phyloP scores from a whole-genome alignment of 768 basidiomycete genomes.

The Tylopilus rubrobrunneus region DNA sequence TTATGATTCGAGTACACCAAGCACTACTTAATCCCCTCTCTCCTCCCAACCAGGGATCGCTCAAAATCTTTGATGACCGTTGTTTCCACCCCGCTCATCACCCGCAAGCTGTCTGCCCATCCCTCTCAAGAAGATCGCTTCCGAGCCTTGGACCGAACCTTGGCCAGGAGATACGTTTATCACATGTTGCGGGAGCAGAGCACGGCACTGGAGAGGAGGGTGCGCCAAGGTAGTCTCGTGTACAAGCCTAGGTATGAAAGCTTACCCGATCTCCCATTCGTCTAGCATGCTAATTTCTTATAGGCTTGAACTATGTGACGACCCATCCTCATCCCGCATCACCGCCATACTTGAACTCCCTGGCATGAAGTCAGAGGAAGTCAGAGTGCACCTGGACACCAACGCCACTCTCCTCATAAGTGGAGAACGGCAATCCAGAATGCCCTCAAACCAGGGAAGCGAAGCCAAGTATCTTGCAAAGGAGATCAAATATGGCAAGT shows the following conservation, averaged over 20 bases:
- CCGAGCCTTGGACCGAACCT: slow-evolving; percentile 29
- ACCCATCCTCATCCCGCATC: slow-evolving; percentile 29
- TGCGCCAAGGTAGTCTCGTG: slow-evolving; percentile 26
- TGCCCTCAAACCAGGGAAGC: slow-evolving; percentile 15
- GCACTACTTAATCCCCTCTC: neutral
- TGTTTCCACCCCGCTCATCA: slow-evolving; percentile 11
- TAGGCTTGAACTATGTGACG: slow-evolving; percentile 40
- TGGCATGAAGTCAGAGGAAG: slow-evolving; percentile 34
- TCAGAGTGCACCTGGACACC: slow-evolving; percentile 32
- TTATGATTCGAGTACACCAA: slow-evolving; percentile 1
- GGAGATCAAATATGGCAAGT: slow-evolving; percentile 40
- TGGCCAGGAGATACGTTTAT: slow-evolving; percentile 29
- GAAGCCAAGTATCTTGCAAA: slow-evolving; percentile 27
- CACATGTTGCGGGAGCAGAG: slow-evolving; percentile 22
- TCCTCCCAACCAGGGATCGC: neutral
- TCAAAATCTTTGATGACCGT: slow-evolving; percentile 21
- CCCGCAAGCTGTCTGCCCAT: slow-evolving; percentile 27
- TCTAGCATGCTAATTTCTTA: slow-evolving; percentile 11
- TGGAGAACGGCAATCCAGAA: slow-evolving; percentile 27
- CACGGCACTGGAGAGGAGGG: slow-evolving; percentile 16
- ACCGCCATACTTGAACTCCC: slow-evolving; percentile 39
- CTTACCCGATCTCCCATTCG: slow-evolving; percentile 1
- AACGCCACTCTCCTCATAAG: slow-evolving; percentile 31
- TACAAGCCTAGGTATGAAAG: slow-evolving; percentile 30
- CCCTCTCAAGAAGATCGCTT: slow-evolving; percentile 24